phyloP scores from a whole-genome alignment of 2,329 filamentous ascomycete genomes.

The Emergomyces orientalis region DNA sequence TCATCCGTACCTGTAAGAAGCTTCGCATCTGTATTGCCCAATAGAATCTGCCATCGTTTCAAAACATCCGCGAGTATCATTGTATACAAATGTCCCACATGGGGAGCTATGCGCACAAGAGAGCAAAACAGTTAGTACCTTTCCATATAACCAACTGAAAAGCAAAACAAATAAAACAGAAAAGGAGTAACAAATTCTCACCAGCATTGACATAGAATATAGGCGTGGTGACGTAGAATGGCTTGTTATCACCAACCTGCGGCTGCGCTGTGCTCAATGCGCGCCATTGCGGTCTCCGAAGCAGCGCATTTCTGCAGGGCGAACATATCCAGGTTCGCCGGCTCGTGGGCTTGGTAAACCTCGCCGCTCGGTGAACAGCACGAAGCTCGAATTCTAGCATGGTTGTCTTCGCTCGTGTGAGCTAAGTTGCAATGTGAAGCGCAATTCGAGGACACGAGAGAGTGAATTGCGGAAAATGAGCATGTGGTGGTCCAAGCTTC shows the following conservation, averaged over 20 bases:
- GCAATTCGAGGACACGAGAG: conserved; percentile 3
- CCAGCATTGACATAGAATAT: conserved; percentile 99
- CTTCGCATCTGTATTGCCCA: conserved; percentile 56
- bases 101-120: conserved; percentile 56
- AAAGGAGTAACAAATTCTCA: conserved; percentile 32
- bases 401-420: conserved; percentile 19
- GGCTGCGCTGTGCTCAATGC: conserved; percentile 12
- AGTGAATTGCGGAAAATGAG: background rate
- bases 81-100: conserved; percentile 89
- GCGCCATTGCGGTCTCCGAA: conserved; percentile 16
- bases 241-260: conserved; percentile 48
- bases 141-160: conserved; percentile 1
- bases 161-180: conserved; percentile 8
- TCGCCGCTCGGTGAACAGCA: conserved; percentile 25
- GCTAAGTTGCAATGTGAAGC: background rate
- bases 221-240: conserved; percentile 89
- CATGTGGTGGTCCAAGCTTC: conserved; percentile 9
- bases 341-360: conserved; percentile 14
- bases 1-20: conserved; percentile 92
- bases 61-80: conserved; percentile 85
- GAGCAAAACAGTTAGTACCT: background rate
- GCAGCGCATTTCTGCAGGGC: conserved; percentile 21
- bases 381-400: conserved; percentile 23
- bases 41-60: conserved; percentile 80
- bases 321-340: conserved; percentile 25